Evolutionary conservation across 2,329 filamentous ascomycete genomes (phyloP), one percentile per base, ranked within the genome.

Genomic region (Westerdykella ornata): DNA sequence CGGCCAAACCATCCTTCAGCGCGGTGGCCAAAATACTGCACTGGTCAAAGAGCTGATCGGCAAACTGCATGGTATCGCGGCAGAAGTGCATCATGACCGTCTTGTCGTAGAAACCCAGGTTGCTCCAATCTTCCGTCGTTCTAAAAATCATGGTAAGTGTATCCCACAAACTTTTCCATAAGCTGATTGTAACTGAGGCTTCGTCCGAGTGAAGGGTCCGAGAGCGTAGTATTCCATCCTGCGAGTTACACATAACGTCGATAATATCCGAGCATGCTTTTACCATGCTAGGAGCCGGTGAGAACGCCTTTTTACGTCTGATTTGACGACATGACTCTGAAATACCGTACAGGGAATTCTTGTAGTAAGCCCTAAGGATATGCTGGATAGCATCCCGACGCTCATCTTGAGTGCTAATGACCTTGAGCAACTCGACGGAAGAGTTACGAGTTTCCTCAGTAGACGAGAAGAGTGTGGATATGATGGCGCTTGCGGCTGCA

Each of bases 31-130:
- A 81, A 44, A 96, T 77, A 38, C 81, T 82, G 62, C 94, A 92
- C 53, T 95, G 82, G 31, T 86, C 82, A 58, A 97, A 85, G 1
- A 95, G 75, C 28, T 78, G 76, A 57, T 94, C 86, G 1, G 90
- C 89, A 58, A 95, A 85, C 55, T 97, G 88, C 79, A 98, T 98
- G 12, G 86, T 85, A 59, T 95, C 88, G 51, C 92, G 82, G 60
- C 89, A 96, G 57, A 97, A 96, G 43, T 95, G 82, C 55, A 88
- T 83, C 86, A 98, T 89, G 40, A 79, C 73, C 15, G 73, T 68
- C 60, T 88, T 92, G 22, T 63, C 51, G 38, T 90, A 82, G 44
- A 86, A 80, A 3, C 76, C 76, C 12, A 78, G 71, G 35, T 68
- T 67, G 49, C 87, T 88, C 92, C 92, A 98, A 9, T 72, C 70